These are phyloP conservation scores for Gymnopilus dilepis DNA, from an alignment of 768 basidiomycete species.

Conservation along the genomic window DNA sequence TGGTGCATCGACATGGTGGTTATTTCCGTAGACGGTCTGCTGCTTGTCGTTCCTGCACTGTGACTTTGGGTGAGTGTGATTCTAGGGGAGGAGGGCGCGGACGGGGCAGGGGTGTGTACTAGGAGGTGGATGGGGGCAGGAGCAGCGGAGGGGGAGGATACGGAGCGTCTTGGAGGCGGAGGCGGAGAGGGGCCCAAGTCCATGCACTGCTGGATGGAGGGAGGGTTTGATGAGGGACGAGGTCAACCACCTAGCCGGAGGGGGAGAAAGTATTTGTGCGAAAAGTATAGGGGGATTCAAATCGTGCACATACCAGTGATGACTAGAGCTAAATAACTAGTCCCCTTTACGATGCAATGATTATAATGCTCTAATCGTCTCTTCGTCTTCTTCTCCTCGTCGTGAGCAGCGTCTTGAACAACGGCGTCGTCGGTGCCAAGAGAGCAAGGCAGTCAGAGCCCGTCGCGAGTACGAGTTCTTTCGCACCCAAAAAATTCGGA, in stretches of 20 bases:
- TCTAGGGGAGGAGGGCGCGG: neutral
- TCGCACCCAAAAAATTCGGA: neutral
- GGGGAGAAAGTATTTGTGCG: neutral
- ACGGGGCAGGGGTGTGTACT: neutral
- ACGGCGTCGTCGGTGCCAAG: neutral
- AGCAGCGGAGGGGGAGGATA: neutral
- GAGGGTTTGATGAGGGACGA: neutral
- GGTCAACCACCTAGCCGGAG: neutral
- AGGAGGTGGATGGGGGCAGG: neutral
- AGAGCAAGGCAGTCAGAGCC: too few relatives aligned
- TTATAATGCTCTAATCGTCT: neutral
- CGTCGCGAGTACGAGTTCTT: neutral
- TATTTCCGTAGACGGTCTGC: neutral
- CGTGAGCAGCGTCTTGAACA: neutral
- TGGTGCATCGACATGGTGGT: conserved; percentile 60
- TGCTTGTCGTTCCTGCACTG: neutral
- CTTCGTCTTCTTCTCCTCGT: neutral
- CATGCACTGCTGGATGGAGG: neutral
- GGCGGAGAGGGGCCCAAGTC: neutral
- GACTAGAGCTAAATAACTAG: neutral
- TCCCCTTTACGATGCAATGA: neutral
- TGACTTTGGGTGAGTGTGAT: too few relatives aligned
- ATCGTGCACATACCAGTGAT: neutral
- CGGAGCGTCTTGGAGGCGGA: neutral
- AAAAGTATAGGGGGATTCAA: neutral